Base-by-base conservation (phyloP, 2,329 filamentous ascomycete genomes). In the Lachnellula cervina region DNA sequence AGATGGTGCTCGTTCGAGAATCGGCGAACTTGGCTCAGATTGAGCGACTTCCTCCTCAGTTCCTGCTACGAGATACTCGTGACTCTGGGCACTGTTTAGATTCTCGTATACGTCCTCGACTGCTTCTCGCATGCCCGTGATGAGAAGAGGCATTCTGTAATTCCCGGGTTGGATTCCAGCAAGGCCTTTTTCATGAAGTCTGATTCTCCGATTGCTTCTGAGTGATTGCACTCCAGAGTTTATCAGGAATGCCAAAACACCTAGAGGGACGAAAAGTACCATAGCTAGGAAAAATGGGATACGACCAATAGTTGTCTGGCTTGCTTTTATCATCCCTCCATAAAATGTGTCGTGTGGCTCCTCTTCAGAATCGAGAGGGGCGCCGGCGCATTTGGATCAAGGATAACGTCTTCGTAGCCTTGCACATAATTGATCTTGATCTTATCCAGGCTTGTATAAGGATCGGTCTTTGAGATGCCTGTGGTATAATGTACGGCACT, bases 401-500 rank as follows among this genome's bases (percentile, higher is more conserved):
- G 73, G 21, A 97, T 78, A 8, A 95, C 84, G 49, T 87, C 78
- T 40, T 86, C 83, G 64, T 89, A 93, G 23, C 86, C 89, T 35
- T 83, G 73, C 1, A 93, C 69, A 64, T 88, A 95, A 67, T 89
- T 89, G 62, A 90, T 76, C 21, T 86, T 83, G 58, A 93, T 70
- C 4, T 80, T 81, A 19, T 86, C 80, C 16, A 88, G 68, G 60
- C 91, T 78, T 0, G 78, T 78, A 67, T 84, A 97, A 0, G 91
- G 92, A 65, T 97, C 89, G 0, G 80, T 88, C 65, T 84, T 85
- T 23, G 86, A 80, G 46, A 97, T 90, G 19, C 78, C 79, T 0
- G 90, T 89, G 0, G 93, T 97, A 70, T 93, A 96, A 72, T 89
- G 90, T 0, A 87, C 83, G 4, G 90, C 89, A 45, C 83, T 89